These are phyloP conservation scores for Entoloma clypeatum DNA, from an alignment of 1,284 basidiomycete species.

Conservation along the genomic window DNA sequence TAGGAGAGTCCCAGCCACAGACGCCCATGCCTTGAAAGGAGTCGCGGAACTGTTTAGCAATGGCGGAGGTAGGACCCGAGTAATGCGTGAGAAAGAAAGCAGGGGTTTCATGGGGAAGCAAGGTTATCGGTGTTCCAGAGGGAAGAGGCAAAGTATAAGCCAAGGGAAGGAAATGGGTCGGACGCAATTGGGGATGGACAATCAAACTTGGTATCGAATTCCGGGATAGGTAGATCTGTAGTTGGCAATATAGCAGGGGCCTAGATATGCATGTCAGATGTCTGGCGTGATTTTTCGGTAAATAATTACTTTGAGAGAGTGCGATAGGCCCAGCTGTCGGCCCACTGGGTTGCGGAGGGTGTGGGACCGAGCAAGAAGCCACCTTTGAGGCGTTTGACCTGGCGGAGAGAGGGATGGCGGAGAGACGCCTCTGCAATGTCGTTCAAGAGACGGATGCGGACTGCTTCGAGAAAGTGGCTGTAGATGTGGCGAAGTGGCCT, in stretches of 20 bases:
- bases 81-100: conserved; percentile 68
- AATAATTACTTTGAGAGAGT: conserved; percentile 39
- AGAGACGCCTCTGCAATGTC: conserved; percentile 46
- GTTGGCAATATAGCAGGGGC: conserved; percentile 54
- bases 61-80: conserved; percentile 54
- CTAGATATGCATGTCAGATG: conserved; percentile 30
- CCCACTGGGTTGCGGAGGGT: conserved; percentile 51
- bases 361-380: conserved; percentile 57
- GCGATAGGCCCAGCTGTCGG: conserved; percentile 56
- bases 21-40: conserved; percentile 58
- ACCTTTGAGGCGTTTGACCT: conserved; percentile 44
- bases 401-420: conserved; percentile 20
- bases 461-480: conserved; percentile 40
- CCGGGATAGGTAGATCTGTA: conserved; percentile 49
- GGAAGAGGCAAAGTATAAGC: conserved; percentile 38
- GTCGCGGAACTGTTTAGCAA: conserved; percentile 60
- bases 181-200: conserved; percentile 54
- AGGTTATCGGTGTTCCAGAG: conserved; percentile 58
- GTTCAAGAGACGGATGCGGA: conserved; percentile 48
- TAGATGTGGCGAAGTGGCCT: conserved; percentile 43
- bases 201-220: conserved; percentile 41
- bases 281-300: neutral
- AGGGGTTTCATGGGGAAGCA: conserved; percentile 67
- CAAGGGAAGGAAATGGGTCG: conserved; percentile 44
- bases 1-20: conserved; percentile 41